These are phyloP conservation scores for Taphrina communis DNA, from an alignment of 1,139 yeast species.

Conservation along the genomic window DNA sequence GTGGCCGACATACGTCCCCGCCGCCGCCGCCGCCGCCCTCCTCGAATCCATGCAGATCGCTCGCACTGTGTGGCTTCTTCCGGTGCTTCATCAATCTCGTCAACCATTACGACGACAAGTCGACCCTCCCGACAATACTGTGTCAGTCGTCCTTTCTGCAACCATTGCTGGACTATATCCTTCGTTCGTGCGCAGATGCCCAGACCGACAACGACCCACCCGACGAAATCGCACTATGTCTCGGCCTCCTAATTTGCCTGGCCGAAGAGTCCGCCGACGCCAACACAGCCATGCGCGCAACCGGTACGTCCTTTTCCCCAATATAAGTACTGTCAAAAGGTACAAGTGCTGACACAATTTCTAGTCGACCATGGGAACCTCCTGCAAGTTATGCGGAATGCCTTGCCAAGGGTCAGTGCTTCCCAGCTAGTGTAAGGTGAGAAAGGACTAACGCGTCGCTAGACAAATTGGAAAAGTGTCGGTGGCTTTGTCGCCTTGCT, in stretches of 20 bases:
- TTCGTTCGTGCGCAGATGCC: neutral
- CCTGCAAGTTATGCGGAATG: neutral
- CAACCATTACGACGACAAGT: neutral
- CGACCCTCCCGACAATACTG: neutral
- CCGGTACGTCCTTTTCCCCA: slow-evolving; percentile 2
- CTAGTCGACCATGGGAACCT: neutral
- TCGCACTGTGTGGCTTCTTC: slow-evolving; percentile 8
- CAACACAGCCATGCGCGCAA: neutral
- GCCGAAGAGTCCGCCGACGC: slow-evolving; percentile 16
- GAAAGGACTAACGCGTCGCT: neutral
- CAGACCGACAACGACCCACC: neutral
- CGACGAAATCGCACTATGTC: slow-evolving; percentile 20
- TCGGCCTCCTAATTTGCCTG: slow-evolving; percentile 27
- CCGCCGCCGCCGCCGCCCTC: no score
- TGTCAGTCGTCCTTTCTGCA: neutral
- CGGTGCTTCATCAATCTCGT: slow-evolving; percentile 20
- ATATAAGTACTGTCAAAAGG: neutral
- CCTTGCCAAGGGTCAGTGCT: neutral
- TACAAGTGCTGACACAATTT: no score
- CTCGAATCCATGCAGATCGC: neutral
- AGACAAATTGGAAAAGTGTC: slow-evolving; percentile 6
- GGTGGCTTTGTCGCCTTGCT: slow-evolving; percentile 19
- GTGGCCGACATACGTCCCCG: neutral
- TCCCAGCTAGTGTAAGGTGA: neutral
- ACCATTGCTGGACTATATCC: neutral